Conservation (phyloP, 108 stramenopile genomes). For the Pseudonitzschia multiseries region DNA sequence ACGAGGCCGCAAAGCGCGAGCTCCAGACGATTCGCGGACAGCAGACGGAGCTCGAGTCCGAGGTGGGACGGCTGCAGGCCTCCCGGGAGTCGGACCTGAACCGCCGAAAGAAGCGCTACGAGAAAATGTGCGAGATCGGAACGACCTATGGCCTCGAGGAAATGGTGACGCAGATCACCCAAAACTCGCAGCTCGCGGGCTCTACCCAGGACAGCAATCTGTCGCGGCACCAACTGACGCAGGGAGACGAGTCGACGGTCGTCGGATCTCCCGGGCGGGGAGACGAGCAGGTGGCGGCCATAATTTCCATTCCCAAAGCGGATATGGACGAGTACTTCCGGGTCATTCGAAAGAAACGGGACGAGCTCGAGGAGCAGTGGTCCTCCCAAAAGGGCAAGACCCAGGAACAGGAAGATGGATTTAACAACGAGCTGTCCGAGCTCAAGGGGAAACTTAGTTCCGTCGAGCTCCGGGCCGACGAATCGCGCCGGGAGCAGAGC, state of each 20-base stretch:
- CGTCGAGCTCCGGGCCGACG: slow-evolving; percentile 35
- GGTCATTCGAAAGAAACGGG: slow-evolving; percentile 46
- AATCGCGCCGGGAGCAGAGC: slow-evolving; percentile 7
- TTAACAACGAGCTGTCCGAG: slow-evolving; percentile 60
- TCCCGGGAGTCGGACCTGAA: slow-evolving; percentile 50
- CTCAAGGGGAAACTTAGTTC: slow-evolving; percentile 55
- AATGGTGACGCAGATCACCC: slow-evolving; percentile 20
- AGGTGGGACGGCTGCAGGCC: slow-evolving; percentile 62
- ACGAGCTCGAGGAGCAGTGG: slow-evolving; percentile 37
- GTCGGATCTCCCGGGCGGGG: neutral
- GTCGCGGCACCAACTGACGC: slow-evolving; percentile 10
- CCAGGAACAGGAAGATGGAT: slow-evolving; percentile 52
- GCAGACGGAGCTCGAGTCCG: slow-evolving; percentile 36
- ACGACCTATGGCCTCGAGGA: slow-evolving; percentile 53
- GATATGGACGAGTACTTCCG: slow-evolving; percentile 68
- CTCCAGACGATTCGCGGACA: slow-evolving; percentile 36
- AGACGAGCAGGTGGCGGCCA: neutral
- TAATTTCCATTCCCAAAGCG: slow-evolving; percentile 49
- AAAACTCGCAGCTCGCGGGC: slow-evolving; percentile 17
- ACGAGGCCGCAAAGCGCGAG: slow-evolving; percentile 31
- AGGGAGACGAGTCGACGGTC: slow-evolving; percentile 18
- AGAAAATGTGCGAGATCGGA: slow-evolving; percentile 68
- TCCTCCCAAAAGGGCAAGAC: slow-evolving; percentile 36
- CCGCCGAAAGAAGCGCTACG: slow-evolving; percentile 47
- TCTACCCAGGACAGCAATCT: slow-evolving; percentile 40